A percentile compares a stretch with the other conserved stretches of the same genome.
Conservation (phyloP, 1,139 yeast species). For the Pichia sp. region DNA sequence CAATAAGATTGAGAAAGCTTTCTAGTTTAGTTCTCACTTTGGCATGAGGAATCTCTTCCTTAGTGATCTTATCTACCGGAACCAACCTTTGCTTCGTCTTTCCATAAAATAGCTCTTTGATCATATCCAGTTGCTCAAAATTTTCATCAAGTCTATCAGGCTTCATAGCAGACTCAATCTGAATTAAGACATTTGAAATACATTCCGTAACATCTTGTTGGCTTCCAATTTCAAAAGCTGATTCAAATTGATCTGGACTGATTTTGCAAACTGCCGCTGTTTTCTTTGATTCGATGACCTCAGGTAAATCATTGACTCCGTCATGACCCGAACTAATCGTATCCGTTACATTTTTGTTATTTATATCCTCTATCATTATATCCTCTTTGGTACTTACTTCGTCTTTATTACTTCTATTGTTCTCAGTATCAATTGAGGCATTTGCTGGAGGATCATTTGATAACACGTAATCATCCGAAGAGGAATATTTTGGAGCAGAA, state of each 20-base stretch:
- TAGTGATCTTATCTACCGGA: slow-evolving; percentile 31
- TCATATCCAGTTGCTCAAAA: slow-evolving; percentile 74
- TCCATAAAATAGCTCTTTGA: slow-evolving; percentile 78
- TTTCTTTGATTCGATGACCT: not conserved
- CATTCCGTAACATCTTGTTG: slow-evolving; percentile 98
- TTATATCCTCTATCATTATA: no score
- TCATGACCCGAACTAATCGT: not conserved
- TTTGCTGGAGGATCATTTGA: no score
- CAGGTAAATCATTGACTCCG: not conserved
- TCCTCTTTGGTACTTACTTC: no score
- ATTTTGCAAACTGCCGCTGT: slow-evolving; percentile 13
- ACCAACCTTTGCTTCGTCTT: slow-evolving; percentile 49
- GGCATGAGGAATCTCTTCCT: slow-evolving; percentile 22
- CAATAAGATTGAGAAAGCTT: slow-evolving; percentile 71
- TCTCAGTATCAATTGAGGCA: not conserved
- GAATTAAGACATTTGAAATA: slow-evolving; percentile 89
- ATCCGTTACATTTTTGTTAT: no score
- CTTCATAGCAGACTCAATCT: slow-evolving; percentile 80
- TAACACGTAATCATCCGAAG: no score
- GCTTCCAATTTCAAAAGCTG: slow-evolving; percentile 61
- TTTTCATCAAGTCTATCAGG: slow-evolving; percentile 62
- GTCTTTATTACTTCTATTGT: not conserved
- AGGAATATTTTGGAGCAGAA: no score
- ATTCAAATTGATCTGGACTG: slow-evolving; percentile 20
- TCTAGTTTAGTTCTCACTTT: slow-evolving; percentile 56